Evolutionary conservation across 2,329 filamentous ascomycete genomes (phyloP), one percentile per base, ranked within the genome.

Genomic region (Cadophora sp.): DNA sequence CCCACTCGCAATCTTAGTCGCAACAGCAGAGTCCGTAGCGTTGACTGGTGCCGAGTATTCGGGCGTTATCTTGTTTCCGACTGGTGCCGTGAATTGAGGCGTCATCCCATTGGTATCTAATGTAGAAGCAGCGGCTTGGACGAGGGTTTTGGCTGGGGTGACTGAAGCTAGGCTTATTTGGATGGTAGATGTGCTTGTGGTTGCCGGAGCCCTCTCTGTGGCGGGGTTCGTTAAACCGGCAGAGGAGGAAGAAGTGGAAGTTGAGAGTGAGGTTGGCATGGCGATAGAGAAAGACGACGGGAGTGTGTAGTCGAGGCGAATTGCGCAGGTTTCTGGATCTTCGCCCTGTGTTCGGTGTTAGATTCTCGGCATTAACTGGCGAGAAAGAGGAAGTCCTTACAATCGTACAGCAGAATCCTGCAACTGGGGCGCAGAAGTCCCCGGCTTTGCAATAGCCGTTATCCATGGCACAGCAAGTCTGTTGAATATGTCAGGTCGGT

Each of bases 381-480:
- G 1, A 16, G 1, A 50, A 50, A 3, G 27, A 47, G 41, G 16
- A 18, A 27, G 8, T 14, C 27, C 62, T 50, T 68, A 72, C 72
- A 27, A 66, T 43, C 8, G 70, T 67, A 60, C 72, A 73, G 33
- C 71, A 73, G 30, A 62, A 71, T 1, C 71, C 71, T 1, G 58
- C 55, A 18, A 72, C 62, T 2, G 70, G 65, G 11, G 71, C 71
- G 36, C 70, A 73, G 50, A 65, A 68, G 45, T 68, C 64, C 2
- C 68, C 72, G 22, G 43, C 24, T 14, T 61, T 61, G 55, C 68
- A 73, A 24, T 72, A 73, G 5, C 67, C 67, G 33, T 68, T 51
- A 39, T 73, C 71, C 13, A 69, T 22, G 16, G 51, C 50, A 30
- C 70, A 73, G 30, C 67, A 73, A 39, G 47, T 66, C 70, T 73